These are phyloP conservation scores for Phtheirospermum japonicum DNA, from an alignment of 257 asterid species.

Conservation along the genomic window DNA sequence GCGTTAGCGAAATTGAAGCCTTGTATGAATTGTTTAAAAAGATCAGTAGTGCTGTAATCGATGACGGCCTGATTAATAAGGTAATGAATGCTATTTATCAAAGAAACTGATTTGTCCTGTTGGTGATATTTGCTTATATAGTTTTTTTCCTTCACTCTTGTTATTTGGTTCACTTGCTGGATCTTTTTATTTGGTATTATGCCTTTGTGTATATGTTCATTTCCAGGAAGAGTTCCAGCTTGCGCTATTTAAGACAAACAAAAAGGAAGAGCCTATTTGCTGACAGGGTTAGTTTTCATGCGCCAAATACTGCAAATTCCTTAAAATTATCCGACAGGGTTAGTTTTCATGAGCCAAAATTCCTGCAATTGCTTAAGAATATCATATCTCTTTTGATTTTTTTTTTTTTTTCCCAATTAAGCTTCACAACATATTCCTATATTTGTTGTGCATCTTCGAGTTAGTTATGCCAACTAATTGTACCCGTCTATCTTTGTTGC, in stretches of 20 bases:
- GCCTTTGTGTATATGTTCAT: constrained; percentile 20
- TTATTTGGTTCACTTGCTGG: constrained; percentile 25
- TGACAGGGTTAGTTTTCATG: constrained; percentile 54
- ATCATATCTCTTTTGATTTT: constrained; percentile 13
- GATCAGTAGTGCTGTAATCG: constrained; percentile 83
- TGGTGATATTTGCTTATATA: constrained; percentile 18
- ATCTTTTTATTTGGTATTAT: constrained; percentile 29
- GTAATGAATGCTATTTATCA: constrained; percentile 36
- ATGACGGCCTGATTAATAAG: constrained; percentile 88
- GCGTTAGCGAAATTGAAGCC: constrained; percentile 88
- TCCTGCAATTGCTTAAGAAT: constrained; percentile 27
- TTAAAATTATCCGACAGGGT: constrained; percentile 53
- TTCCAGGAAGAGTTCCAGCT: constrained; percentile 80
- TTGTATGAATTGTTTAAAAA: constrained; percentile 75
- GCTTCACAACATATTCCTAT: no score
- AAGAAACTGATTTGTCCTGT: constrained; percentile 19
- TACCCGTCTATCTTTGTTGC: no score
- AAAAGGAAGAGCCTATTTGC: constrained; percentile 66
- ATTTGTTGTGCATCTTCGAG: no score
- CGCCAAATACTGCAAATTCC: constrained; percentile 34
- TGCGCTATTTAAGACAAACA: constrained; percentile 60
- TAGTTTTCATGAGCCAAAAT: constrained; percentile 42
- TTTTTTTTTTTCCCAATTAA: no score
- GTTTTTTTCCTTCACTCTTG: background rate
- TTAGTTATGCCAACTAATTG: no score